Conservation (phyloP, 352 stramenopile genomes). For the Globisporangium nagaii region DNA sequence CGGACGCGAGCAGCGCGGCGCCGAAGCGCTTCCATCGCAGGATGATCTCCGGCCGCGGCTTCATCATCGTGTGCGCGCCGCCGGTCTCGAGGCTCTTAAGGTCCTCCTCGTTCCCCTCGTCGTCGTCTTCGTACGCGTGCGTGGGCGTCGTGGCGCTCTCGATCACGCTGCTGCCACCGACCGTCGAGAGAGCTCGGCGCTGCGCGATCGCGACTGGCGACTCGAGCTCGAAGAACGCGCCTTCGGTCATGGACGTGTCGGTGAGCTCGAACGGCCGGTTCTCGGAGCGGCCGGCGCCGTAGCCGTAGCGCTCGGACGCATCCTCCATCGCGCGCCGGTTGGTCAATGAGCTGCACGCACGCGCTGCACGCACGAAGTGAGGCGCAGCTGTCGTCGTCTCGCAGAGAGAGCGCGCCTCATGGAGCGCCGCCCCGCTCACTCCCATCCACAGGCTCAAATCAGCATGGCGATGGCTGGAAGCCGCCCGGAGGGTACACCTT, state of each 20-base stretch:
- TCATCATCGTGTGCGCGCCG: not conserved
- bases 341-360: not conserved
- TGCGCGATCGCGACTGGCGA: not conserved
- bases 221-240: constrained; percentile 12
- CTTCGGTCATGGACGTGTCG: constrained; percentile 15
- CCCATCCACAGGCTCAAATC: too few relatives aligned
- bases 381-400: too few relatives aligned
- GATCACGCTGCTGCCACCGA: constrained; percentile 2
- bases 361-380: not conserved
- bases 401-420: too few relatives aligned
- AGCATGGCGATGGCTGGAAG: too few relatives aligned
- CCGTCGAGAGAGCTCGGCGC: constrained; percentile 2
- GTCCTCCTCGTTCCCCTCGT: not conserved
- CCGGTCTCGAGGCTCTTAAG: not conserved
- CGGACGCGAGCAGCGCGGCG: not conserved
- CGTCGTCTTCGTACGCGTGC: not conserved
- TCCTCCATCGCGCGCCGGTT: constrained; percentile 2
- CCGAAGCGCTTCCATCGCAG: constrained; percentile 16
- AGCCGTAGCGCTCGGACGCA: constrained; percentile 11
- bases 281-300: not conserved
- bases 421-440: too few relatives aligned
- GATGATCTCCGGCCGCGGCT: constrained; percentile 12
- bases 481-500: too few relatives aligned
- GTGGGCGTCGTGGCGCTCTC: not conserved
- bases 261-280: constrained; percentile 5